Evolutionary conservation across 2,329 filamentous ascomycete species (phyloP).

Genomic region (Mycosphaerella sp.): DNA sequence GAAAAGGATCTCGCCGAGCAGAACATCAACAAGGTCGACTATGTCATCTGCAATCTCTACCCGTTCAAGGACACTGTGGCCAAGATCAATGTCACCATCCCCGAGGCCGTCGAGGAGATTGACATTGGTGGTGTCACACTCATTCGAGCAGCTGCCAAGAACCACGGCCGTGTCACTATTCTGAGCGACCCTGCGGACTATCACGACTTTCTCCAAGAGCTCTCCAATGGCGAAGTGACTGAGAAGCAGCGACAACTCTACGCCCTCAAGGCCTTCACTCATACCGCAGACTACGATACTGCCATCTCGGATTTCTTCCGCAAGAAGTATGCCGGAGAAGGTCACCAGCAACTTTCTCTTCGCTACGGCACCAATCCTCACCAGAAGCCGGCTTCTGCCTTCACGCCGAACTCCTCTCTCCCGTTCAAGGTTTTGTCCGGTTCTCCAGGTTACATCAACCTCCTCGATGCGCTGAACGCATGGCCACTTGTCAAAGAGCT

Average conservation of each 20-base stretch:
- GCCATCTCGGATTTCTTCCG: constrained; percentile 97
- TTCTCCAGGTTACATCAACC: constrained; percentile 92
- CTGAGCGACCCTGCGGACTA: constrained; percentile 93
- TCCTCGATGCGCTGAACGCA: constrained; percentile 91
- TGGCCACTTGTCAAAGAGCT: constrained; percentile 98
- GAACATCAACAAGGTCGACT: constrained; percentile 93
- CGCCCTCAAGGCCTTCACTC: constrained; percentile 95
- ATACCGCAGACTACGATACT: constrained; percentile 92
- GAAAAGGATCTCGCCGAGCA: constrained; percentile 94
- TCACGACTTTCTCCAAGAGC: constrained; percentile 84
- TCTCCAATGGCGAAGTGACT: constrained; percentile 77
- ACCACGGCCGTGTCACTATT: constrained; percentile 91
- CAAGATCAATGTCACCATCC: constrained; percentile 93
- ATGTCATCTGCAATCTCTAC: constrained; percentile 94
- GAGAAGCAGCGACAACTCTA: constrained; percentile 81
- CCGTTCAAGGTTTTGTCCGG: constrained; percentile 95
- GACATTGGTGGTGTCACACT: constrained; percentile 97
- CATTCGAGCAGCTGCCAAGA: constrained; percentile 94
- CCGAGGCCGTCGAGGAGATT: constrained; percentile 96
- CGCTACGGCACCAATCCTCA: constrained; percentile 97
- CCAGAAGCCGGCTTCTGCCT: constrained; percentile 92
- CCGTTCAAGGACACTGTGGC: constrained; percentile 98
- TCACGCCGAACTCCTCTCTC: constrained; percentile 62
- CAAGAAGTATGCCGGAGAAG: constrained; percentile 86
- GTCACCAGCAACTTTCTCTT: constrained; percentile 74